These are phyloP conservation scores for Gymnopus androsaceus DNA, from an alignment of 1,284 basidiomycete species.

Conservation along the genomic window DNA sequence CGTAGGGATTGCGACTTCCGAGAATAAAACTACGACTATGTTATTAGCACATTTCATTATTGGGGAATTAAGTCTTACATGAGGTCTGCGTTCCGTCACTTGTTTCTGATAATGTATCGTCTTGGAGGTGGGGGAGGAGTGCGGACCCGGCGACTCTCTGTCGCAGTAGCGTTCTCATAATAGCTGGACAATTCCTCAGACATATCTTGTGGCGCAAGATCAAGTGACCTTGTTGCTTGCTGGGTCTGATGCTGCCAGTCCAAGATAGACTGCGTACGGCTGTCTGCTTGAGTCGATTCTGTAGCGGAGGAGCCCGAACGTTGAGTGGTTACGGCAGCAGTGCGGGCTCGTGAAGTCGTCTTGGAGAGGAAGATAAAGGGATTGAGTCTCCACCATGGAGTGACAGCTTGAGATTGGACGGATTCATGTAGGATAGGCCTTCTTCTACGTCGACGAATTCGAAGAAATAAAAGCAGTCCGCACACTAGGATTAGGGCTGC, in stretches of 20 bases:
- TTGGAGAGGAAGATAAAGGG: no score
- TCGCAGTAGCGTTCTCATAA: conserved; percentile 28
- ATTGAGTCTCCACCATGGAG: neutral
- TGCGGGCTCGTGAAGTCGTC: conserved; percentile 22
- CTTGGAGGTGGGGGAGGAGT: conserved; percentile 25
- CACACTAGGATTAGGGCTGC: conserved; percentile 25
- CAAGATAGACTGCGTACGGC: conserved; percentile 24
- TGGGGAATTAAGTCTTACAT: no score
- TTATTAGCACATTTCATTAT: no score
- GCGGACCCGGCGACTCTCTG: conserved; percentile 15
- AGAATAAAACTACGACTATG: no score
- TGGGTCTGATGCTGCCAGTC: conserved; percentile 31
- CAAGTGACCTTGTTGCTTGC: conserved; percentile 24
- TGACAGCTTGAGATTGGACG: conserved; percentile 1
- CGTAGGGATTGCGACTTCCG: no score
- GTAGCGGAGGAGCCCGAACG: neutral
- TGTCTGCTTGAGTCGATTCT: neutral
- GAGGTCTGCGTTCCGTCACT: neutral
- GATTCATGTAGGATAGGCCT: neutral
- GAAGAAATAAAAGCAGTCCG: conserved; percentile 25
- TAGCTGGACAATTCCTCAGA: conserved; percentile 33
- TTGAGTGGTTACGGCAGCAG: conserved; percentile 30
- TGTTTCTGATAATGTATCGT: conserved; percentile 25
- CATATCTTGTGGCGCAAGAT: conserved; percentile 25
- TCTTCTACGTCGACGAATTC: conserved; percentile 21